Evolutionary conservation across 2,329 filamentous ascomycete species (phyloP).

Genomic region (Pseudogymnoascus sp.): DNA sequence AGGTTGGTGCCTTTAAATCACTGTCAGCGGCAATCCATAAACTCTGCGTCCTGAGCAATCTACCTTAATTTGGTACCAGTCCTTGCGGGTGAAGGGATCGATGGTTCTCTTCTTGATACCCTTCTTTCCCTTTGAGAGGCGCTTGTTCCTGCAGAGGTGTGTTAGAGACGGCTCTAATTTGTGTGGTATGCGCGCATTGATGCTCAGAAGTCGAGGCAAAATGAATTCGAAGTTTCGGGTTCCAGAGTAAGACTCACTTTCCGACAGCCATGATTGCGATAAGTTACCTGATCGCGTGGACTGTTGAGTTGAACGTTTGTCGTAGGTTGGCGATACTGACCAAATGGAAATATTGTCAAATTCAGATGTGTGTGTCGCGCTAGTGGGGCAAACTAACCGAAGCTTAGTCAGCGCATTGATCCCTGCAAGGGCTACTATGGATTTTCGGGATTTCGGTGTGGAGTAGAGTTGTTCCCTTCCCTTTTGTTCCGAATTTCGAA

Average conservation of each 20-base stretch:
- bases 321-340: conserved; percentile 11
- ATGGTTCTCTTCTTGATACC: conserved; percentile 99
- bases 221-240: conserved; percentile 12
- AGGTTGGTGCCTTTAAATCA: conserved; percentile 67
- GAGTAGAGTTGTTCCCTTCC: background rate
- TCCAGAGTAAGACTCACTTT: conserved; percentile 47
- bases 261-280: conserved; percentile 74
- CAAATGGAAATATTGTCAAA: conserved; percentile 10
- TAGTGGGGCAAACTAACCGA: conserved; percentile 10
- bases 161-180: conserved; percentile 22
- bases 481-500: too few relatives aligned
- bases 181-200: background rate
- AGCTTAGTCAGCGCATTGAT: conserved; percentile 4
- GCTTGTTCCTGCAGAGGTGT: conserved; percentile 74
- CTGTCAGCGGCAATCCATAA: conserved; percentile 21
- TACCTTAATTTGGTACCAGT: conserved; percentile 98
- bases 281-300: conserved; percentile 27
- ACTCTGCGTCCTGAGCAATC: conserved; percentile 21
- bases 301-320: conserved; percentile 16
- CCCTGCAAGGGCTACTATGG: conserved; percentile 1
- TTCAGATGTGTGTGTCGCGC: conserved; percentile 10
- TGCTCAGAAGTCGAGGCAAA: conserved; percentile 13
- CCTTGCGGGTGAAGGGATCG: conserved; percentile 97
- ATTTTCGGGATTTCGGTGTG: background rate
- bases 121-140: conserved; percentile 99